Evolutionary conservation across 176 grass and related monocot species (phyloP), one percentile per base, ranked within the genome.

Genomic region (Canna indica): DNA sequence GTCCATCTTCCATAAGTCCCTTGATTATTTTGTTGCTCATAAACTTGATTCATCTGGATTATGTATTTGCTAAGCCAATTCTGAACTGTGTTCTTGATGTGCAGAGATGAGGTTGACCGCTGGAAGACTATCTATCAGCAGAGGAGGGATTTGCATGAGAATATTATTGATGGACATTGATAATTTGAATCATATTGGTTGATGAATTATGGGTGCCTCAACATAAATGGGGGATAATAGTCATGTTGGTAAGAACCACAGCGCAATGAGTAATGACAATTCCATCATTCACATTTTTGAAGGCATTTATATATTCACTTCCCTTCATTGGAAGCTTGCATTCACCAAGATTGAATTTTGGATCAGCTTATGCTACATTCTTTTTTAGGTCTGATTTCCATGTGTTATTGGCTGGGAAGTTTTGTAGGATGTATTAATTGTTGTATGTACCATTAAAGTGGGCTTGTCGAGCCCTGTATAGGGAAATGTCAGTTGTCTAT

Each of bases 21-120:
- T 5, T 18, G 20, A 50, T 50, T 50, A 50, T 56, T 56, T 7
- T 56, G 52, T 50, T 8, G 10, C 13, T 59, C 57, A 67, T 41
- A 10, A 4, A 38, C 4, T 24, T 41, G 36, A 24, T 22, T 5
- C 45, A 1, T 57, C 6, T 35, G 65, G 20, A 34, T 61, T 52
- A 15, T 77, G 34, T 56, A 28, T 42, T 15, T 69, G 2, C 26
- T 41, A 39, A 22, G 47, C 47, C 8, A 36, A 25, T 3, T 6
- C 28, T 68, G 24, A 80, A 53, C 24, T 20, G 25, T 69, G 53
- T 60, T 72, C 31, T 70, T 63, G 22, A 64, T 81, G 22, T 81
- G 54, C 86, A 99, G 94, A 81, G 94, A 93, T 71, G 94, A 99
- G 75, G 73, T 99, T 27, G 86, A 93, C 64, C 80, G 90, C 32